Conservation (phyloP, 2,329 filamentous ascomycete species). For the Neonectria ditissima region DNA sequence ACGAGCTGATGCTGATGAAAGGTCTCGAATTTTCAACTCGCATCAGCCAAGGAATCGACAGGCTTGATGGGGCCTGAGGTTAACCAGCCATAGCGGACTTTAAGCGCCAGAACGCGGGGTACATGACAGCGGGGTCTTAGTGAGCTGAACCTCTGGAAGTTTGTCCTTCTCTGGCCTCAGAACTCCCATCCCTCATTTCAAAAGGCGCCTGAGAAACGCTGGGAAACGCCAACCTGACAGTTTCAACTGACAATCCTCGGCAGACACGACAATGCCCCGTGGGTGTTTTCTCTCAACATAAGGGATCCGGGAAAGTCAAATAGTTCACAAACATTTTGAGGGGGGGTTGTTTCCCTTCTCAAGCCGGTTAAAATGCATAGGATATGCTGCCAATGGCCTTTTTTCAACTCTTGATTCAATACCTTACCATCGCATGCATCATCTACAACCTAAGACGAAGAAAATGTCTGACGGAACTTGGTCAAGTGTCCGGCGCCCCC, state of each 20-base stretch:
- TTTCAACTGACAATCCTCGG: too few species aligned
- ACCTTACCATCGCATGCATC: not conserved
- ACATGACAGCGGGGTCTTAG: constrained; percentile 21
- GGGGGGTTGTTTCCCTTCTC: not conserved
- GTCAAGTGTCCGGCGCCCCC: constrained; percentile 76
- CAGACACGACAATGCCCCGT: not conserved
- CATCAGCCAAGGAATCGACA: not conserved
- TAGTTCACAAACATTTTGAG: not conserved
- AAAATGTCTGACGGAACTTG: constrained; percentile 69
- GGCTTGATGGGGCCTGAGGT: constrained; percentile 15
- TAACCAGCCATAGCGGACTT: constrained; percentile 13
- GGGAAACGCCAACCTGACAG: too few species aligned
- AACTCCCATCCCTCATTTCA: not conserved
- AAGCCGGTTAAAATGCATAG: not conserved
- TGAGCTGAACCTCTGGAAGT: not conserved
- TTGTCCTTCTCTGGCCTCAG: not conserved
- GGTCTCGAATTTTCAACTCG: not conserved
- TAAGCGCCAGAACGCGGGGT: constrained; percentile 18
- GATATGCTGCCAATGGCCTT: constrained; percentile 29
- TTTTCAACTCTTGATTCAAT: not conserved
- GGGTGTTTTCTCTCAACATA: not conserved
- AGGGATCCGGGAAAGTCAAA: not conserved
- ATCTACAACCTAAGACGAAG: constrained; percentile 39
- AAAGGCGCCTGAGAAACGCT: too few species aligned
- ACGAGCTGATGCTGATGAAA: not conserved